Percentiles rank a stretch among this genome's conserved stretches.
Evolutionary conservation across 225 moss, liverwort and hornwort species (phyloP).

Genomic region (Bryum argenteum): DNA sequence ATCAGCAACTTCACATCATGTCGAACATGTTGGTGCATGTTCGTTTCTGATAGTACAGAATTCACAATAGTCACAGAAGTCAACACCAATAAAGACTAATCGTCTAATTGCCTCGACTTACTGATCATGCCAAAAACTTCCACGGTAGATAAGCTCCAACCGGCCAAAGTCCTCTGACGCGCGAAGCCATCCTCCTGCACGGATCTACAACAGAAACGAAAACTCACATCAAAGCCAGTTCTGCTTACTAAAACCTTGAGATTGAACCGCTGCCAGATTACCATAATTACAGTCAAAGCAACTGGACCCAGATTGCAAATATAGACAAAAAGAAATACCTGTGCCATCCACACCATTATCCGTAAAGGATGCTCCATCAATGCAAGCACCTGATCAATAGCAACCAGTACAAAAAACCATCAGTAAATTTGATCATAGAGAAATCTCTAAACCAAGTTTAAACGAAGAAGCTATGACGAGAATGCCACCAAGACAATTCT

Average conservation of each 20-base stretch:
- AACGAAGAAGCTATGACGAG: conserved; percentile 10
- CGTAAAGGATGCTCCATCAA: conserved; percentile 95
- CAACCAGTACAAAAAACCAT: conserved; percentile 13
- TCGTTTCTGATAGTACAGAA: background rate
- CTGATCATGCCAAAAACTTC: conserved; percentile 99
- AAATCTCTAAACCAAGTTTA: too few species aligned
- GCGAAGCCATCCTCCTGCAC: conserved; percentile 72
- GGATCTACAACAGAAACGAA: conserved; percentile 58
- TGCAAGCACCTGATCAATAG: conserved; percentile 66
- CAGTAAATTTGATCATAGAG: background rate
- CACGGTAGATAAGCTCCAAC: conserved; percentile 84
- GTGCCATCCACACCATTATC: conserved; percentile 91
- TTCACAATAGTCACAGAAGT: background rate
- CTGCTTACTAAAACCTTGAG: background rate
- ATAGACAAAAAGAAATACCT: conserved; percentile 53
- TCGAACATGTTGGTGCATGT: conserved; percentile 1
- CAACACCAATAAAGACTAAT: background rate
- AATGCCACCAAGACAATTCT: background rate
- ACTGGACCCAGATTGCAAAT: background rate
- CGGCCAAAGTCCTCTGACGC: conserved; percentile 71
- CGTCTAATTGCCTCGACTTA: conserved; percentile 44
- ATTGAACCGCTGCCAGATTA: conserved; percentile 1
- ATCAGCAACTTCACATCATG: conserved; percentile 26
- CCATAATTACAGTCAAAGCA: background rate
- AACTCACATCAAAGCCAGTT: conserved; percentile 11